Evolutionary conservation across 1,284 basidiomycete species (phyloP), one percentile per base, ranked within the genome.

Genomic region (Sporisorium exsertum): DNA sequence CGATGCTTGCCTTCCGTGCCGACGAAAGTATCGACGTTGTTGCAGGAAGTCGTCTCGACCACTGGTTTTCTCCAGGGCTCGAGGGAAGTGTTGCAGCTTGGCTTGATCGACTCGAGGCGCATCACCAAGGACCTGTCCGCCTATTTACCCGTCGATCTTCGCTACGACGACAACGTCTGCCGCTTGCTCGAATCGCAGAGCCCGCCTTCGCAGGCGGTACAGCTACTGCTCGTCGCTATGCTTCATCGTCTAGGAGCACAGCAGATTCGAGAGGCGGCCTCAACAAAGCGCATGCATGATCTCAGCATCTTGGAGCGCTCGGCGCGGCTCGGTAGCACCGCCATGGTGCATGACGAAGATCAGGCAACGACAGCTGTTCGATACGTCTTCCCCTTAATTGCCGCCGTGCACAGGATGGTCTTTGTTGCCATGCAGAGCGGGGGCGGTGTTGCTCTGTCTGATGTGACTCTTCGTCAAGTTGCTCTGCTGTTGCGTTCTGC

Each of bases 241-340:
- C 27, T 66, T 5, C 69, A 63, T 9, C 59, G 63, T 35, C 50
- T 62, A 4, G 55, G 26, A 10, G 62, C 59, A 16, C 60, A 40
- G 33, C 50, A 45, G 18, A 52, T 62, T 29, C 20, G 55, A 8
- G 69, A 71, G 24, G 26, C 46, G n/a, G 69, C 69, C 20, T 61
- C 69, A 8, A 45, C 63, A 9, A 71, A 65, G 63, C 69, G 69
- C 20, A 16, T 56, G 50, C 63, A 75, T 22, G 66, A 69, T 8
- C 70, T 77, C 43, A 72, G 52, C 55, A 65, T 73, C 45, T 33
- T 77, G 24, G 74, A 77, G 42, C 70, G 71, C 3, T 77, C 74
- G 5, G 70, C 74, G 5, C 40, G 70, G 26, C 58, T 66, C 46
- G 58, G 64, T 33, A 53, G 64, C 63, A 60, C 57, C 12, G 58